phyloP scores from a whole-genome alignment of 2,329 filamentous ascomycete genomes.

The Trichophyton verrucosum region DNA sequence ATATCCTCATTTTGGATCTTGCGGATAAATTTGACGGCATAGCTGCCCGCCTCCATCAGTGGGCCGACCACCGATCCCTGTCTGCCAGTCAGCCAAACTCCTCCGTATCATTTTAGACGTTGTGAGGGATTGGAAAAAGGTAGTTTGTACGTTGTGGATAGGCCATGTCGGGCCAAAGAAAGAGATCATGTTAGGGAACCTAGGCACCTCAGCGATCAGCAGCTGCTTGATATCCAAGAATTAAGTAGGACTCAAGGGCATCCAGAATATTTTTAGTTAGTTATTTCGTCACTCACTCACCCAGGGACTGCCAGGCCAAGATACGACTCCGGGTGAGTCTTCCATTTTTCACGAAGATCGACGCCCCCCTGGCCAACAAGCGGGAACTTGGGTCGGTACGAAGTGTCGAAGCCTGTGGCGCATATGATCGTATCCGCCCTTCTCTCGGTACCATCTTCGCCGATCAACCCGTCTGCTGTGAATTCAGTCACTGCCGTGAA shows the following conservation, averaged over 20 bases:
- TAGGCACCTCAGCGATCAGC: slow-evolving; percentile 4
- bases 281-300: slow-evolving; percentile 7
- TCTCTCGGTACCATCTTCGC: slow-evolving; percentile 12
- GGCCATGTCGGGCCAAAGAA: slow-evolving; percentile 28
- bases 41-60: slow-evolving; percentile 17
- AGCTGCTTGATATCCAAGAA: background rate
- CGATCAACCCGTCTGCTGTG: slow-evolving; percentile 19
- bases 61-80: slow-evolving; percentile 19
- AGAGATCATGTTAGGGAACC: slow-evolving; percentile 26
- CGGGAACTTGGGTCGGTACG: slow-evolving; percentile 19
- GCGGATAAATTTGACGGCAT: slow-evolving; percentile 21
- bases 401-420: slow-evolving; percentile 25
- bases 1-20: slow-evolving; percentile 26
- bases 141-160: slow-evolving; percentile 31
- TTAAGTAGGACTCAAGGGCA: too few species aligned
- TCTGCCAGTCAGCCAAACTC: slow-evolving; percentile 15
- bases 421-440: slow-evolving; percentile 22
- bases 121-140: background rate
- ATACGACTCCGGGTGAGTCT: slow-evolving; percentile 11
- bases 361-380: slow-evolving; percentile 17
- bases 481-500: slow-evolving; percentile 26
- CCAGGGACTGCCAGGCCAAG: slow-evolving; percentile 19
- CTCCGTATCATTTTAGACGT: too few species aligned
- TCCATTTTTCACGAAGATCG: slow-evolving; percentile 14
- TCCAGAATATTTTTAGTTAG: too few species aligned